Evolutionary conservation across 768 basidiomycete genomes (phyloP), one percentile per base, ranked within the genome.

Genomic region (Phallus indusiatus): DNA sequence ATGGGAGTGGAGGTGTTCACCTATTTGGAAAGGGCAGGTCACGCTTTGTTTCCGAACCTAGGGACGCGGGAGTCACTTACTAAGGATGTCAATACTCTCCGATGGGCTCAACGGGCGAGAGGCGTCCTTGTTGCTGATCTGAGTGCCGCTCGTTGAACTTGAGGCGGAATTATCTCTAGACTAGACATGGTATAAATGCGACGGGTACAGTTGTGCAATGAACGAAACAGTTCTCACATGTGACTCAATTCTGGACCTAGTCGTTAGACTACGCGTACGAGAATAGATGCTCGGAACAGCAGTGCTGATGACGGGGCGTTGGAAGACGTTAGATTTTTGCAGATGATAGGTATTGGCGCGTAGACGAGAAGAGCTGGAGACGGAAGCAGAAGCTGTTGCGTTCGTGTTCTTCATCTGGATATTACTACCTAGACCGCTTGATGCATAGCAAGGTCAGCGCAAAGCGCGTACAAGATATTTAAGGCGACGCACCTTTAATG

Each of bases 1-100:
- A 70, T 85, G 57, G 12, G 57, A 59, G 5, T 59, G 57, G 11
- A 92, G 68, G 90, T 90, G 17, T 61, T 63, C 34, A 52, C 33
- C 55, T 62, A 46, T 28, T 6, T 17, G 14, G 10, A 56, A 34
- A 28, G 7, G 28, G 28, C 28, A 28, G 7, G 28, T 28, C 28
- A 28, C 28, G 28, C 28, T 28, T 28, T 28, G 28, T 7, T 28
- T 7, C 28, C 28, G 28, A 7, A 28, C 48, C 6, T 42, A n/a
- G 3, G 35, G 49, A 52, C 48, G 17, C 12, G 18, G 18, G 2
- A 17, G 22, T 53, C 16, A 51, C 34, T 52, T 46, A 59, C 57
- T 48, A 20, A 59, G 36, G 47, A 36, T 59, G 11, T 50, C 57
- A 11, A 59, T 20, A n/a, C 57, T 59, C n/a, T 36, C 57, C 5